Conservation (phyloP, 2,329 filamentous ascomycete species). For the Chaetomium sp. region DNA sequence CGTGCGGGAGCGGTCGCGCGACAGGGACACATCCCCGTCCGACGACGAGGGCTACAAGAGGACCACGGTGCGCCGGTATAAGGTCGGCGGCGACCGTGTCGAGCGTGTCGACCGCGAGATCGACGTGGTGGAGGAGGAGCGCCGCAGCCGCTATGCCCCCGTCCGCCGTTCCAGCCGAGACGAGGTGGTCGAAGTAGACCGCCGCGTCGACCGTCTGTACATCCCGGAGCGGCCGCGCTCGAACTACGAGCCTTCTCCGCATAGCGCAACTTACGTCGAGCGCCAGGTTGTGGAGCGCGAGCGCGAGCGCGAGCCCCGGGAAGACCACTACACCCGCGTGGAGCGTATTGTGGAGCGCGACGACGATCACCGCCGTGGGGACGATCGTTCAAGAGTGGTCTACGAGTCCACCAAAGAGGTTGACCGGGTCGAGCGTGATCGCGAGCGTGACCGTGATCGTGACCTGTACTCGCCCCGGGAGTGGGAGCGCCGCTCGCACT, state of each 20-base stretch:
- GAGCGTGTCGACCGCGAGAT: conserved; percentile 35
- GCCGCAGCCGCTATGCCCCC: conserved; percentile 37
- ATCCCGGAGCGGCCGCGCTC: conserved; percentile 47
- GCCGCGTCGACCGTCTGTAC: conserved; percentile 35
- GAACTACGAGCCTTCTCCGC: conserved; percentile 36
- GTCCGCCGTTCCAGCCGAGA: conserved; percentile 32
- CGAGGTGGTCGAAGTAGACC: conserved; percentile 38
- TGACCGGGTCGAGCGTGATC: conserved; percentile 32
- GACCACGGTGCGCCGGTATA: conserved; percentile 48
- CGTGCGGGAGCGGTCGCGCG: conserved; percentile 22
- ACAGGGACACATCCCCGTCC: conserved; percentile 28
- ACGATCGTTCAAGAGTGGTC: conserved; percentile 31
- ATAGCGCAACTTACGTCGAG: conserved; percentile 26
- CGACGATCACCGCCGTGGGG: conserved; percentile 32
- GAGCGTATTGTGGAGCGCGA: conserved; percentile 26
- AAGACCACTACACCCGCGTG: conserved; percentile 23
- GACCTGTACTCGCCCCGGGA: conserved; percentile 24
- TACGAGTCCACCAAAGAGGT: conserved; percentile 41
- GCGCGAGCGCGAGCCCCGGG: conserved; percentile 22
- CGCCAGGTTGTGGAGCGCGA: conserved; percentile 28
- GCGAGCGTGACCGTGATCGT: background rate
- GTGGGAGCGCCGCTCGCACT: conserved; percentile 31
- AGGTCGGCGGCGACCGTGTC: conserved; percentile 38
- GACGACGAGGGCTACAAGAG: conserved; percentile 42
- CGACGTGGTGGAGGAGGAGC: conserved; percentile 40